phyloP scores from a whole-genome alignment of 495 filamentous ascomycete species.

The Daldinia caldariorum region DNA sequence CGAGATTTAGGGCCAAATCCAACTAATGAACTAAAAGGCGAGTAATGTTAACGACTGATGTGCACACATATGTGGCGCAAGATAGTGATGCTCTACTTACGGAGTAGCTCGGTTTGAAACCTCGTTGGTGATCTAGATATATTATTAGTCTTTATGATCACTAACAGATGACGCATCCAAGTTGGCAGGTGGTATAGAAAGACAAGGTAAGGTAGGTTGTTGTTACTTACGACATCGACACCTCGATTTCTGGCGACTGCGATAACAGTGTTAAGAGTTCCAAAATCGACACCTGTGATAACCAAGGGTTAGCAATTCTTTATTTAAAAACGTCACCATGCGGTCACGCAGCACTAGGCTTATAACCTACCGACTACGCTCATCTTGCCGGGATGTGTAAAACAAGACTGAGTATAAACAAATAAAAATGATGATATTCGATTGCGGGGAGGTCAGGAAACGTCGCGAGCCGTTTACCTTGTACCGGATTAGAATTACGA shows the following conservation, averaged over 20 bases:
- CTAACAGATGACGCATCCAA: constrained; percentile 5
- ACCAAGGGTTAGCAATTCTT: constrained; percentile 25
- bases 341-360: not conserved
- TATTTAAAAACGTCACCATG: not conserved
- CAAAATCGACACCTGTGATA: constrained; percentile 84
- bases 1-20: constrained; percentile 93
- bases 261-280: constrained; percentile 95
- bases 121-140: constrained; percentile 90
- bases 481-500: constrained; percentile 32
- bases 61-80: not conserved
- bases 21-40: constrained; percentile 77
- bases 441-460: constrained; percentile 38
- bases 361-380: constrained; percentile 52
- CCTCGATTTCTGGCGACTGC: constrained; percentile 97
- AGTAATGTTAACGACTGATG: constrained; percentile 25
- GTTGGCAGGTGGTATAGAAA: not conserved
- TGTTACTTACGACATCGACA: constrained; percentile 93
- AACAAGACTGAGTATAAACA: constrained; percentile 33
- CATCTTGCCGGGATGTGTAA: constrained; percentile 54
- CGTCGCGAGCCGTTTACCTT: constrained; percentile 36
- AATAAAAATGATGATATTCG: constrained; percentile 37
- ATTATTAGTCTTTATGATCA: constrained; percentile 26
- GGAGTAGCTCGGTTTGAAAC: constrained; percentile 98
- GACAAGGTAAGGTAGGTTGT: constrained; percentile 13
- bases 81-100: constrained; percentile 67